phyloP scores from a whole-genome alignment of 1,284 basidiomycete species.

The Cutaneotrichosporon sp. region DNA sequence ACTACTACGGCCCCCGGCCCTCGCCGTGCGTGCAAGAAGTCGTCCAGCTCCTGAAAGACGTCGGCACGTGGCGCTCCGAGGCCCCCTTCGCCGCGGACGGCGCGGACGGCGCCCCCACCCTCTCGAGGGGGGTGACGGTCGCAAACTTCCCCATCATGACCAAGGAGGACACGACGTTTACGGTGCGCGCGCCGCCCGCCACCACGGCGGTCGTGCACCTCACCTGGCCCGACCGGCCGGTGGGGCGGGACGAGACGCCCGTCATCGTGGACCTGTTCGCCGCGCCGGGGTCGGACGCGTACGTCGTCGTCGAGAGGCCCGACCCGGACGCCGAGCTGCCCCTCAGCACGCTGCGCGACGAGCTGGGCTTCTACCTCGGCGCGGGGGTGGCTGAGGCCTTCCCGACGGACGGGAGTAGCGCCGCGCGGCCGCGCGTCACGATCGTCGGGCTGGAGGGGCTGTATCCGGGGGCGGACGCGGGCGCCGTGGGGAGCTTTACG shows the following conservation, averaged over 20 bases:
- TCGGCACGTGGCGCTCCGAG: neutral
- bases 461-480: neutral
- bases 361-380: neutral
- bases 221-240: neutral
- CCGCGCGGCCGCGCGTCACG: neutral
- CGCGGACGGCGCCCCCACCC: neutral
- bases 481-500: neutral
- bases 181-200: neutral
- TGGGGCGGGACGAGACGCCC: neutral
- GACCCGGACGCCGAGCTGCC: neutral
- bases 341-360: neutral
- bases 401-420: neutral
- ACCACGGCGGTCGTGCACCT: neutral
- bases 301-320: neutral
- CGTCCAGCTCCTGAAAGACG: neutral
- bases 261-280: slow-evolving; percentile 1
- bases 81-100: neutral
- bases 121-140: neutral
- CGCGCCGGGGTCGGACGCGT: neutral
- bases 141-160: neutral
- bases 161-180: neutral
- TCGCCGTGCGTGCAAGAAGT: neutral
- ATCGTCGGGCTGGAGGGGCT: neutral
- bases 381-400: neutral
- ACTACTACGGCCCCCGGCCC: slow-evolving; percentile 1